Base-by-base conservation (phyloP, 2,329 filamentous ascomycete genomes). In the Penicillium corylophilum region DNA sequence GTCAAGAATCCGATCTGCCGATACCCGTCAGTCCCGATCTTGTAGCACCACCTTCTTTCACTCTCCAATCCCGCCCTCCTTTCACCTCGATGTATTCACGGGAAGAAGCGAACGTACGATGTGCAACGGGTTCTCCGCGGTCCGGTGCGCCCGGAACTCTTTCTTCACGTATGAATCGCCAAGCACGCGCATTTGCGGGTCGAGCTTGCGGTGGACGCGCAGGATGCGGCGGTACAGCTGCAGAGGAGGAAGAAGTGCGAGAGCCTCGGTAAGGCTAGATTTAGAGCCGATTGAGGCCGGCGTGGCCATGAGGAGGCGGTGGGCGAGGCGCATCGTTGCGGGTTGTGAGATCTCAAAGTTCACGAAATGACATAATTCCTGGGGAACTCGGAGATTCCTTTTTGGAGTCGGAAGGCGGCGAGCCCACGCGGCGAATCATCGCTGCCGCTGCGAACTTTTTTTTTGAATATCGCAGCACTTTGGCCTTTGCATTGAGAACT, bases 161-260 rank as follows among this genome's bases (percentile, higher is more conserved):
- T 85, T 83, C 75, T 95, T 96, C 70, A 97, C 80, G 72, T 97
- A 99, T 70, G 91, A 84, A 67, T 99, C 94, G 4, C 94, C 94
- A 7, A 99, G 76, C 4, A 95, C 51, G 31, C 94, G 85, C 85
- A 83, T 79, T 59, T 96, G 87, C 1, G 74, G 63, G 0, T 86
- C 85, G 9, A 99, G 77, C 63, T 87, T 82, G 61, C 94, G 84
- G 74, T 99, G 94, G 4, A 89, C 86, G 59, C 94, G 87, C 26
- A 99, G 79, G 23, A 99, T 76, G 31, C 94, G 85, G 53, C 94
- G 84, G 77, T 97, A 99, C 8, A 99, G 82, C 2, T 87, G 90
- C 43, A 97, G 88, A 0, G 92, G 92, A 5, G 92, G 91, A 35
- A 96, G 81, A 12, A 96, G 81, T 36, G 90, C 89, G 69, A 88